Base-by-base conservation (phyloP, 345 rosid genomes). In the Stellera chamaejasme region DNA sequence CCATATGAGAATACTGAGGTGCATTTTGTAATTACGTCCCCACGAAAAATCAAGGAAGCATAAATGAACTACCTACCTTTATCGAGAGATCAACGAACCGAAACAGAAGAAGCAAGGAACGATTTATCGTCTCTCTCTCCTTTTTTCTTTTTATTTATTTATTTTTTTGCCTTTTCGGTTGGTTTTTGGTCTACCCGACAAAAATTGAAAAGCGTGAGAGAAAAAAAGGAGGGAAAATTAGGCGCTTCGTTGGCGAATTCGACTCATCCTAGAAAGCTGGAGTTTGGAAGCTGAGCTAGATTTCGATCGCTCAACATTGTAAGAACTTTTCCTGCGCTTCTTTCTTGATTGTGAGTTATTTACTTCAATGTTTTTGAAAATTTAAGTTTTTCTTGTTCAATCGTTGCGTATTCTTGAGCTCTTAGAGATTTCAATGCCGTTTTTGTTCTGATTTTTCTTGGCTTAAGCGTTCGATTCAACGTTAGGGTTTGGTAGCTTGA, bases 171-270 rank as follows among this genome's bases (percentile, higher is more conserved):
- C 9, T 32, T 32, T 32, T 32, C 39, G 5, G 39, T 5, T 32
- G 39, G 5, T 32, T 32, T 32, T 32, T 19, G 23, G 7, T 32
- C 39, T 32, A 8, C 39, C 39, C 10, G 9, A 32, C 23, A 32
- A 32, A 32, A 32, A 32, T 32, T 32, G 39, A 23, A 43, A n/a
- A 8, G n/a, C 5, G n/a, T 2, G 15, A 36, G 10, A 14, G n/a
- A 13, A 27, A 6, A 53, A 36, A n/a, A 23, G 42, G 4, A 9
- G 4, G 43, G 11, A 25, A 16, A 43, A 44, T 42, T 12, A 13
- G 59, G 49, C 59, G 59, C 49, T 44, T 19, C 48, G 43, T 56
- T 43, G 27, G 26, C 32, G 19, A 50, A 57, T 57, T 42, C 28
- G 51, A n/a, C n/a, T 13, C 41, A 43, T 36, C 25, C 16, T 12